A percentile compares a stretch with the other conserved stretches of the same genome.
phyloP scores from a whole-genome alignment of 2,329 filamentous ascomycete genomes.

The Alternaria rosae region DNA sequence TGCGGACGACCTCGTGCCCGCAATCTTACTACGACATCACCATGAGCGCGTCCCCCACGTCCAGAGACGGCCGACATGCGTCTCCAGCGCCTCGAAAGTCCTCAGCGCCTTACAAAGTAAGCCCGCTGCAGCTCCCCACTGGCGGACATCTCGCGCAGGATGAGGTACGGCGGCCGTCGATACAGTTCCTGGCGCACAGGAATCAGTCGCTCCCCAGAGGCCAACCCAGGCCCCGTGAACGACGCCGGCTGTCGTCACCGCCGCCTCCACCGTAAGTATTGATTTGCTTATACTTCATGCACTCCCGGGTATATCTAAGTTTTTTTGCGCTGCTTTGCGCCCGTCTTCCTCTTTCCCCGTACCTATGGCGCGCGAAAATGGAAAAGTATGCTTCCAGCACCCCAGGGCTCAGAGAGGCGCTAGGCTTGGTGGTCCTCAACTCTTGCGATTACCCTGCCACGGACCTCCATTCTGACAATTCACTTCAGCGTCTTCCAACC shows the following conservation, averaged over 20 bases:
- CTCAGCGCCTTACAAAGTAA: slow-evolving; percentile 27
- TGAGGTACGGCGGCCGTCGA: slow-evolving; percentile 45
- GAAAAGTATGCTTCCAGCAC: slow-evolving; percentile 35
- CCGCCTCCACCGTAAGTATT: slow-evolving; percentile 53
- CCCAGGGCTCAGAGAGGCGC: slow-evolving; percentile 21
- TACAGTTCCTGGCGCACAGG: slow-evolving; percentile 48
- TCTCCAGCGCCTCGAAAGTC: slow-evolving; percentile 35
- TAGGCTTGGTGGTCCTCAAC: slow-evolving; percentile 26
- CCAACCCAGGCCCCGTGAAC: slow-evolving; percentile 42
- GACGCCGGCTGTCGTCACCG: slow-evolving; percentile 50
- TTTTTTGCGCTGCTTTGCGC: slow-evolving; percentile 9
- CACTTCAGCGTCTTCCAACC: slow-evolving; percentile 65
- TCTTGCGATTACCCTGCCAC: slow-evolving; percentile 21
- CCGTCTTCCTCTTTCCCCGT: not conserved
- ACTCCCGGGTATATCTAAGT: slow-evolving; percentile 3
- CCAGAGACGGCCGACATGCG: slow-evolving; percentile 34
- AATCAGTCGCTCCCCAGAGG: slow-evolving; percentile 42
- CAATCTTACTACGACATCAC: slow-evolving; percentile 24
- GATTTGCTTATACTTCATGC: slow-evolving; percentile 2
- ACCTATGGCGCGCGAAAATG: slow-evolving; percentile 24
- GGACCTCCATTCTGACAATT: slow-evolving; percentile 21
- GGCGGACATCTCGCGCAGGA: slow-evolving; percentile 31
- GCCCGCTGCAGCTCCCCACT: slow-evolving; percentile 36
- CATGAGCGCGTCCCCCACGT: slow-evolving; percentile 48
- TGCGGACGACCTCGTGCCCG: slow-evolving; percentile 28